Conservation (phyloP, 176 grass and related monocot species). For the Zizania latifolia region DNA sequence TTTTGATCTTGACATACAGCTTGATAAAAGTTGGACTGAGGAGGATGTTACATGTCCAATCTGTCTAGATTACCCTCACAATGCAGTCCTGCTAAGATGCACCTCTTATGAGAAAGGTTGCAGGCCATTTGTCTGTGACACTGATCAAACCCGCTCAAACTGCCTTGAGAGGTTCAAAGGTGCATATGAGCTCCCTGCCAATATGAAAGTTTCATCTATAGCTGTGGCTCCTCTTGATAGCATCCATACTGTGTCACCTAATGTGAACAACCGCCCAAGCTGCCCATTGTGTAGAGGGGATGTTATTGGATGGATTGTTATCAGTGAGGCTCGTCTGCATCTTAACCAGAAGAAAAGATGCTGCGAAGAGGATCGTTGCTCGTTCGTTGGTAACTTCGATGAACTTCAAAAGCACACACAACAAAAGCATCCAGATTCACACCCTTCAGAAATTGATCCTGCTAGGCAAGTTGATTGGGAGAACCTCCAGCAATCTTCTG, state of each 20-base stretch:
- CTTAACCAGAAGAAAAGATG: conserved; percentile 86
- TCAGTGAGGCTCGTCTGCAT: conserved; percentile 65
- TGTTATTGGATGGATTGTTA: conserved; percentile 87
- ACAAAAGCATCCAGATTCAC: conserved; percentile 81
- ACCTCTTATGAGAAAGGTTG: conserved; percentile 84
- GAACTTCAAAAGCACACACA: conserved; percentile 91
- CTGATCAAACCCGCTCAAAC: conserved; percentile 84
- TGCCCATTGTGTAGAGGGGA: conserved; percentile 87
- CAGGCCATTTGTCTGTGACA: conserved; percentile 87
- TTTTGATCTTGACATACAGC: conserved; percentile 54
- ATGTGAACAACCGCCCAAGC: conserved; percentile 48
- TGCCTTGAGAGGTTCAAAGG: conserved; percentile 85
- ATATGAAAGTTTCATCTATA: conserved; percentile 49
- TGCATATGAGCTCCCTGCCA: conserved; percentile 62
- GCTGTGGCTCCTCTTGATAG: conserved; percentile 48
- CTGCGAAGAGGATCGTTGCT: conserved; percentile 72
- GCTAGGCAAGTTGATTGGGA: conserved; percentile 84
- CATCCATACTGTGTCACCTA: conserved; percentile 64
- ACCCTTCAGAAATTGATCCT: conserved; percentile 88
- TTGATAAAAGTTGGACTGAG: conserved; percentile 57
- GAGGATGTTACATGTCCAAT: conserved; percentile 90
- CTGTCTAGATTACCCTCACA: conserved; percentile 88
- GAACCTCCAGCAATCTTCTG: conserved; percentile 95
- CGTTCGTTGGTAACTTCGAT: conserved; percentile 71
- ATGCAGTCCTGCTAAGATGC: conserved; percentile 72